Evolutionary conservation across 345 rosid species (phyloP).

Genomic region (Eucalyptus paniculata): DNA sequence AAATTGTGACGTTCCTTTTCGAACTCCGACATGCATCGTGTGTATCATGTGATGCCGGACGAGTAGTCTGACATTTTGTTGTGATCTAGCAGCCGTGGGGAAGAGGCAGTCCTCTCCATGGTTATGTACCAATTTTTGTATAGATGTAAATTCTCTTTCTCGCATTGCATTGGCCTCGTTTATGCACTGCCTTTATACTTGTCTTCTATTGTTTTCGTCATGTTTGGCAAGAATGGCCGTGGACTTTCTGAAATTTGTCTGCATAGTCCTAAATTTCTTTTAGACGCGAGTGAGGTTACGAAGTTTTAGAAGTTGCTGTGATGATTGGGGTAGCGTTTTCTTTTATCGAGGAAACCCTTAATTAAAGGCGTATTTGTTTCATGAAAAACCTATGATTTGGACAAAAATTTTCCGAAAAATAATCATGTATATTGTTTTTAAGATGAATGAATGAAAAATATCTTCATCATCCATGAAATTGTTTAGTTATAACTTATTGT

Average conservation of each 20-base stretch:
- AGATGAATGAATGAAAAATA: neutral
- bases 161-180: neutral
- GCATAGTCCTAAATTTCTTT: neutral
- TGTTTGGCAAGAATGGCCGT: neutral
- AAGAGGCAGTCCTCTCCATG: neutral
- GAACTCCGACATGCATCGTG: neutral
- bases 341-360: neutral
- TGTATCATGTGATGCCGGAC: neutral
- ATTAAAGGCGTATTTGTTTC: neutral
- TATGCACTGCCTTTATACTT: neutral
- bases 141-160: neutral
- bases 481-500: neutral
- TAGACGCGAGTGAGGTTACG: neutral
- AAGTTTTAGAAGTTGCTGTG: neutral
- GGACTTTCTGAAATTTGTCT: neutral
- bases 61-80: neutral
- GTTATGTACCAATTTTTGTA: neutral
- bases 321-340: neutral
- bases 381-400: neutral
- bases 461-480: neutral
- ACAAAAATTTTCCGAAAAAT: fast-evolving
- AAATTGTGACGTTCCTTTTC: neutral
- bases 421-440: fast-evolving
- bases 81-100: neutral
- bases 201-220: neutral